These are phyloP conservation scores for Aegilops speltoides DNA, from an alignment of 176 grass and related monocot species.

Conservation along the genomic window DNA sequence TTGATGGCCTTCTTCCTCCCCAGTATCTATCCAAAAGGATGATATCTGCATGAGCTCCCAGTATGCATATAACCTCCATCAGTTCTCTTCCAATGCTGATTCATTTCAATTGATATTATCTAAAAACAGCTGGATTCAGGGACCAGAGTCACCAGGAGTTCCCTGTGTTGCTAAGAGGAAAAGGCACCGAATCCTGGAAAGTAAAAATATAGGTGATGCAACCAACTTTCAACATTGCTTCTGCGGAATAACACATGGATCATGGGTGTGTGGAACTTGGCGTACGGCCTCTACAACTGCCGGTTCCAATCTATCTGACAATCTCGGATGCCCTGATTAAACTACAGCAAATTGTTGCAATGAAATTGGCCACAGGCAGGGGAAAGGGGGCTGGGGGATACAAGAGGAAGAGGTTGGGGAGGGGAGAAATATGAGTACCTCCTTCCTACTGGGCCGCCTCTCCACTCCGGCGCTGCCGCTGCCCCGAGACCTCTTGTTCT, in stretches of 20 bases:
- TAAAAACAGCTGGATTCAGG: neutral
- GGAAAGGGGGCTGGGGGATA: too few relatives aligned
- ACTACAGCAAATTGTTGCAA: too few relatives aligned
- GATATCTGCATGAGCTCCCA: slow-evolving; percentile 20
- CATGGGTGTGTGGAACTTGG: neutral
- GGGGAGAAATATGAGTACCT: too few relatives aligned
- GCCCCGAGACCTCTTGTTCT: neutral
- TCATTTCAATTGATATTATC: neutral
- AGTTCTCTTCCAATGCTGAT: neutral
- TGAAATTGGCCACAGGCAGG: too few relatives aligned
- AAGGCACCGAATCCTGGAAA: neutral
- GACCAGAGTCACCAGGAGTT: neutral
- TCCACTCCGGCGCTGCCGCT: too few relatives aligned
- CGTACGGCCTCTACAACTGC: neutral
- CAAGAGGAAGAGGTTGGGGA: too few relatives aligned
- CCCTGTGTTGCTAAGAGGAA: neutral
- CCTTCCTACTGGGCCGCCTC: too few relatives aligned
- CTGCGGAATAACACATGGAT: neutral
- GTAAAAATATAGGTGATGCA: neutral
- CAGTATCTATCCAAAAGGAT: slow-evolving; percentile 45
- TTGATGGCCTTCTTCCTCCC: slow-evolving; percentile 63
- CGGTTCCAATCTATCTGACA: neutral
- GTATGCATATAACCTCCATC: neutral
- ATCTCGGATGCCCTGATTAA: neutral
- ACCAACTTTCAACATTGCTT: neutral